phyloP scores from a whole-genome alignment of 495 filamentous ascomycete species.

The Xylaria flabelliformis region DNA sequence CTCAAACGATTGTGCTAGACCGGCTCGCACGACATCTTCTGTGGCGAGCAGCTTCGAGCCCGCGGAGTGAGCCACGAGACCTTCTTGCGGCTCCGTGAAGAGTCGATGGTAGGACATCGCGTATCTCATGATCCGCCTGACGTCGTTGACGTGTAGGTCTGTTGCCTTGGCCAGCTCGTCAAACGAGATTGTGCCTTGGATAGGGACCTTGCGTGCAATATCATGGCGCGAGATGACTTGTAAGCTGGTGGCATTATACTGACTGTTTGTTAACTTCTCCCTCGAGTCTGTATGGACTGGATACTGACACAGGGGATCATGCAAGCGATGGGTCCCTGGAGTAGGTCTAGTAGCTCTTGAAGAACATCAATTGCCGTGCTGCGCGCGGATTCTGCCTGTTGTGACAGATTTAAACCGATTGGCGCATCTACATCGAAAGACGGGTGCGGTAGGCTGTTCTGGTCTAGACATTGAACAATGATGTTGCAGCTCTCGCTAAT shows the following conservation, averaged over 20 bases:
- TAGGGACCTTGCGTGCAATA: constrained; percentile 41
- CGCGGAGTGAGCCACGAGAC: constrained; percentile 31
- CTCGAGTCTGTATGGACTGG: no score
- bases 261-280: neutral
- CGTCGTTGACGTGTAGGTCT: constrained; percentile 22
- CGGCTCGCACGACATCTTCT: constrained; percentile 19
- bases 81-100: constrained; percentile 47
- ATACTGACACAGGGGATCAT: neutral
- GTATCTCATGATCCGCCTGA: constrained; percentile 44
- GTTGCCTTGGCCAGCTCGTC: constrained; percentile 37
- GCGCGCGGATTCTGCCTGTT: neutral
- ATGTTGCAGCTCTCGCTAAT: constrained; percentile 3
- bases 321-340: constrained; percentile 10
- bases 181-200: constrained; percentile 40
- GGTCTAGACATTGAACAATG: neutral
- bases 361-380: constrained; percentile 19
- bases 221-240: constrained; percentile 45
- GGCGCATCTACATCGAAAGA: constrained; percentile 1
- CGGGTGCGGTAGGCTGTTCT: neutral
- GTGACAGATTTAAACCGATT: neutral
- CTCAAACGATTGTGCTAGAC: neutral
- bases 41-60: constrained; percentile 43
- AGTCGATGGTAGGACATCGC: constrained; percentile 51
- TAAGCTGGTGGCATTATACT: constrained; percentile 36
- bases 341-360: constrained; percentile 9